These are phyloP conservation scores for Amanita brunnescens DNA, from an alignment of 768 basidiomycete genomes.

Conservation along the genomic window DNA sequence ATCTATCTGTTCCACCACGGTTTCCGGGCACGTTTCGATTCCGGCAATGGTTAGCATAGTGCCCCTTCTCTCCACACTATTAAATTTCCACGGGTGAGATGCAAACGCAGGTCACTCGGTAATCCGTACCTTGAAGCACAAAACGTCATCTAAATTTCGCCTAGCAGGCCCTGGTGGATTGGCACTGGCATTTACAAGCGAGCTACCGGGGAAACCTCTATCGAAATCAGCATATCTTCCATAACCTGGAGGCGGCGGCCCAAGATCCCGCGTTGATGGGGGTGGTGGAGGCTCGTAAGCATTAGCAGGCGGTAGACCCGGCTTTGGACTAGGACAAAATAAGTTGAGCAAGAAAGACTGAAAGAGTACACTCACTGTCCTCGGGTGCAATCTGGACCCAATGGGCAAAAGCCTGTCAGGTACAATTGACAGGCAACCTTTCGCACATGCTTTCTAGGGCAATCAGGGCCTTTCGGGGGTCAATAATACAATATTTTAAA, in stretches of 20 bases:
- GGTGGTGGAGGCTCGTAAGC: constrained; percentile 74
- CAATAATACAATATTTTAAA: not conserved
- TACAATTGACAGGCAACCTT: constrained; percentile 87
- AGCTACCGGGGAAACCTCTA: constrained; percentile 28
- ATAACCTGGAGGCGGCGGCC: constrained; percentile 89
- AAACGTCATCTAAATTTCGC: constrained; percentile 73
- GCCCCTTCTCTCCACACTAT: constrained; percentile 87
- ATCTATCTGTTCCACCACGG: constrained; percentile 69
- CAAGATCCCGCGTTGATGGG: constrained; percentile 68
- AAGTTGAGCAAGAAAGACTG: constrained; percentile 7
- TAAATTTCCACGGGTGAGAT: constrained; percentile 6
- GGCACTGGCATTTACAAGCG: not conserved
- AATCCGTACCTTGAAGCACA: constrained; percentile 72
- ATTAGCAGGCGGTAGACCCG: constrained; percentile 55
- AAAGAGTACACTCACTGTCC: constrained; percentile 64
- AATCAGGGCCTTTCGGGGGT: constrained; percentile 57
- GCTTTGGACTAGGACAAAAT: constrained; percentile 56
- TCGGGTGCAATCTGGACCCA: constrained; percentile 78
- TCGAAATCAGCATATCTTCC: constrained; percentile 78
- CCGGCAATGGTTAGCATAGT: constrained; percentile 91
- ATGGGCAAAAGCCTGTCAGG: constrained; percentile 87
- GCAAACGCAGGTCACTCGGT: not conserved
- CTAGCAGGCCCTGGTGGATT: constrained; percentile 18
- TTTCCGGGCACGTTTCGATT: constrained; percentile 89
- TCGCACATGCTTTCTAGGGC: constrained; percentile 88